A percentile compares a stretch with the other conserved stretches of the same genome.
These are phyloP conservation scores for Colletotrichum cordylinicola DNA, from an alignment of 2,329 filamentous ascomycete genomes.

Conservation along the genomic window DNA sequence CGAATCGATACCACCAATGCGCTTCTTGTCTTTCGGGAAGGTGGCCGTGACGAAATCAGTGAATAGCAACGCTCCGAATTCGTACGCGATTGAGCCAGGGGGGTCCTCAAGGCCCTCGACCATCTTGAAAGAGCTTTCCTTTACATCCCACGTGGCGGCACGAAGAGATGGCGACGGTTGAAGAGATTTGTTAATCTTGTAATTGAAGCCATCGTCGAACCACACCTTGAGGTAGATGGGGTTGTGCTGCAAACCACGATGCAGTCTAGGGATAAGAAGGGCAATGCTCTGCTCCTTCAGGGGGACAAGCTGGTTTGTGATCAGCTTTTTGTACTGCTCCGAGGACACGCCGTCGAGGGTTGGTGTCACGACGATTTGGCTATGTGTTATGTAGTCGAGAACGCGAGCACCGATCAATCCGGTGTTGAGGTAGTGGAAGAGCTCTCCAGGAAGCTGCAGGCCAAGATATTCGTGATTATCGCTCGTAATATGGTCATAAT, in stretches of 20 bases:
- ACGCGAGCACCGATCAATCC: conserved; percentile 82
- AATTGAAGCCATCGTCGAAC: conserved; percentile 76
- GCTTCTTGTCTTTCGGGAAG: conserved; percentile 62
- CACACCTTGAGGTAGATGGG: conserved; percentile 80
- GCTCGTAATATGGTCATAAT: conserved; percentile 74
- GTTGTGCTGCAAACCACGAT: conserved; percentile 84
- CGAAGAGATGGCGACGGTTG: conserved; percentile 53
- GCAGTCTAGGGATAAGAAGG: conserved; percentile 78
- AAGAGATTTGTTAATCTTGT: conserved; percentile 64
- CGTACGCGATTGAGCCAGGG: conserved; percentile 58
- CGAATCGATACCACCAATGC: conserved; percentile 67
- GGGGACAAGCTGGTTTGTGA: conserved; percentile 75
- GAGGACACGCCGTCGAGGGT: conserved; percentile 85
- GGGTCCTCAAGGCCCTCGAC: conserved; percentile 45
- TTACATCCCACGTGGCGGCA: conserved; percentile 74
- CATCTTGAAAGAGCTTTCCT: conserved; percentile 59
- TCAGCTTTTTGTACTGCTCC: conserved; percentile 79
- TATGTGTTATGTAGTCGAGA: conserved; percentile 81
- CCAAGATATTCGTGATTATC: conserved; percentile 92
- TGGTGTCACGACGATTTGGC: conserved; percentile 79
- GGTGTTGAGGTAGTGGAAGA: conserved; percentile 87
- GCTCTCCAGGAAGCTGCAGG: conserved; percentile 86
- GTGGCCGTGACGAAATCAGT: conserved; percentile 74
- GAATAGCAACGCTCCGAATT: conserved; percentile 73
- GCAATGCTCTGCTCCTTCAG: conserved; percentile 79